Conservation (phyloP, 305 asterid genomes). For the Fraxinus latifolia region DNA sequence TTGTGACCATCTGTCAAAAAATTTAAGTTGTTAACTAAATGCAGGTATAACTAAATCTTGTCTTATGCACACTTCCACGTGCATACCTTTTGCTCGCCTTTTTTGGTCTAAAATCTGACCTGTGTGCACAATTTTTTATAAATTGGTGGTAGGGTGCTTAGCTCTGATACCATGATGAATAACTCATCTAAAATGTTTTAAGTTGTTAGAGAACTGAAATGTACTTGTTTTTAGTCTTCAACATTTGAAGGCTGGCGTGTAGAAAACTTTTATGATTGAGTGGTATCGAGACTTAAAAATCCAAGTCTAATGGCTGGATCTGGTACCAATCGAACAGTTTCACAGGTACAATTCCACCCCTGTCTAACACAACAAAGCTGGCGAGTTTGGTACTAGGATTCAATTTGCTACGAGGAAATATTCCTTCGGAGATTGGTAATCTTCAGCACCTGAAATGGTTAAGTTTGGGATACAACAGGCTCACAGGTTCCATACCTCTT, state of each 20-base stretch:
- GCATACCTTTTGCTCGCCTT: neutral
- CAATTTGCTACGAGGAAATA: slow-evolving; percentile 27
- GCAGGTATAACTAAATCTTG: neutral
- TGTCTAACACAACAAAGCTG: slow-evolving; percentile 15
- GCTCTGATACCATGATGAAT: neutral
- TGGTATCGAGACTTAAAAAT: neutral
- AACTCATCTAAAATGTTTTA: neutral
- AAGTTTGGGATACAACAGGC: slow-evolving; percentile 14
- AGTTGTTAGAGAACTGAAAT: neutral
- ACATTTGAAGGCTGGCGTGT: neutral
- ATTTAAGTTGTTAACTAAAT: neutral
- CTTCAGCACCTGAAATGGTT: slow-evolving; percentile 19
- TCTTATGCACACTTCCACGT: neutral
- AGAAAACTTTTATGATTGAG: neutral
- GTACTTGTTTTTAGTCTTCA: neutral
- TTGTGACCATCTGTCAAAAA: neutral
- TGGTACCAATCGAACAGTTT: slow-evolving; percentile 15
- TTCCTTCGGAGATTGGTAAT: slow-evolving; percentile 31
- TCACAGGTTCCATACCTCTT: slow-evolving; percentile 28
- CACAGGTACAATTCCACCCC: slow-evolving; percentile 27
- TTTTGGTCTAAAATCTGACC: neutral
- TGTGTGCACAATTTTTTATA: neutral
- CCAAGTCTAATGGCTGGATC: neutral
- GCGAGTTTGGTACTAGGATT: slow-evolving; percentile 14
- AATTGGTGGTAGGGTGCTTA: neutral